Base-by-base conservation (phyloP, 2,329 filamentous ascomycete genomes). In the Pseudogymnoascus sp. region DNA sequence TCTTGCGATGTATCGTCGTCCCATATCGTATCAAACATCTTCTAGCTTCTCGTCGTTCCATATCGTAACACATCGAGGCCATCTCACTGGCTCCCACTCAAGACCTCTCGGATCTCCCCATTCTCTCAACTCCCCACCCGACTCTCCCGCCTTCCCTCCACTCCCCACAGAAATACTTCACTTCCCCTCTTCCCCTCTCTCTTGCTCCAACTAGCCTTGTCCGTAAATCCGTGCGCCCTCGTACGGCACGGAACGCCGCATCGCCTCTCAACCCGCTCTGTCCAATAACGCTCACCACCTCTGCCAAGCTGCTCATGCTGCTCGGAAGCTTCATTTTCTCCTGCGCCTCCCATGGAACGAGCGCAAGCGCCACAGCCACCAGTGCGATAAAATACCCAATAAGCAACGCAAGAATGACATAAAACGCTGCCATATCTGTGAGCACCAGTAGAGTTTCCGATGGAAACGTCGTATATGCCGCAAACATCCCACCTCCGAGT, bases 221-320 rank as follows among this genome's bases (percentile, higher is more conserved):
- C 19, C 86, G 79, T 18, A 96, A 79, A 64, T 91, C 86, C 0
- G 76, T 76, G 64, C 85, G 86, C n/a, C 79, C 84, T 26, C 79
- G 77, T 2, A 86, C 82, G 35, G 84, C 81, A 57, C 84, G 79
- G 70, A 96, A 92, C 0, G 87, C 82, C 8, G 84, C 79, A 68
- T 96, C 91, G 4, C 81, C 77, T 1, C 89, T 76, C 15, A 95
- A 76, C 21, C 86, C 85, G 41, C 85, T 85, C 65, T 86, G 85
- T 61, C 89, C 84, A 39, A 92, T 77, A 70, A 92, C 92, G 68
- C 84, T 86, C 65, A 95, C 80, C 19, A 92, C 77, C 70, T 92
- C 90, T 1, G 88, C 88, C 15, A 95, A 77, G 52, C 82, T 89
- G 62, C 79, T 82, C 38, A 89, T 84, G 4, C 79, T 79, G 69